These are phyloP conservation scores for Senna siamea DNA, from an alignment of 306 rosid species.

Conservation along the genomic window DNA sequence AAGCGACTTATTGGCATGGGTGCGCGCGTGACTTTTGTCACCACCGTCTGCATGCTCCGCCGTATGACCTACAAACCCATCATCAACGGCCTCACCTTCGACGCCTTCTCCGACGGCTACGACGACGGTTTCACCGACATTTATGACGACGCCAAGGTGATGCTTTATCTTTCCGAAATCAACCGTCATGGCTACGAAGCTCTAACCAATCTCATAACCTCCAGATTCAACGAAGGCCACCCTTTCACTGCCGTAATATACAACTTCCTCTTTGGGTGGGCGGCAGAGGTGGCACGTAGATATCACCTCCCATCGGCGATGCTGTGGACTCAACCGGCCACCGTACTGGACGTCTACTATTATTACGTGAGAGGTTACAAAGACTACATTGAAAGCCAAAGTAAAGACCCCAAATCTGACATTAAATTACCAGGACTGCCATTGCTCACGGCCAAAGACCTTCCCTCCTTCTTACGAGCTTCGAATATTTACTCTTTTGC, in stretches of 20 bases:
- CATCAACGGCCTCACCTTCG: conserved; percentile 6
- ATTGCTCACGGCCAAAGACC: background rate
- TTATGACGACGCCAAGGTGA: background rate
- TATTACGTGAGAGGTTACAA: conserved; percentile 33
- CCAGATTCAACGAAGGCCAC: conserved; percentile 29
- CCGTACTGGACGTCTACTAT: conserved; percentile 35
- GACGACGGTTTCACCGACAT: conserved; percentile 3
- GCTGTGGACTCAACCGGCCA: conserved; percentile 39
- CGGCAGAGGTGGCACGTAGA: conserved; percentile 19
- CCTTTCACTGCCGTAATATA: conserved; percentile 32
- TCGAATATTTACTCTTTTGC: conserved; percentile 1
- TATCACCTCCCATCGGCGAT: conserved; percentile 15
- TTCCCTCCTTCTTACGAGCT: conserved; percentile 4
- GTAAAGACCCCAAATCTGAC: background rate
- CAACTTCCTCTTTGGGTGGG: conserved; percentile 40
- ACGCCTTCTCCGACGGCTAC: conserved; percentile 35
- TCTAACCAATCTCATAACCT: conserved; percentile 15
- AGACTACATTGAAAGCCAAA: background rate
- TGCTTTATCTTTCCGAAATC: conserved; percentile 7
- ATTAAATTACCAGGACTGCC: conserved; percentile 21
- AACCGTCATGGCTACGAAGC: conserved; percentile 17
- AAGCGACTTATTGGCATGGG: conserved; percentile 27
- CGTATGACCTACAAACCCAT: background rate
- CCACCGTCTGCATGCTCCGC: conserved; percentile 13
- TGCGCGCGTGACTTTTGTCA: conserved; percentile 30